A percentile compares a stretch with the other conserved stretches of the same genome.
Conservation (phyloP, 805 yeast species). For the Candida hungchunana region DNA sequence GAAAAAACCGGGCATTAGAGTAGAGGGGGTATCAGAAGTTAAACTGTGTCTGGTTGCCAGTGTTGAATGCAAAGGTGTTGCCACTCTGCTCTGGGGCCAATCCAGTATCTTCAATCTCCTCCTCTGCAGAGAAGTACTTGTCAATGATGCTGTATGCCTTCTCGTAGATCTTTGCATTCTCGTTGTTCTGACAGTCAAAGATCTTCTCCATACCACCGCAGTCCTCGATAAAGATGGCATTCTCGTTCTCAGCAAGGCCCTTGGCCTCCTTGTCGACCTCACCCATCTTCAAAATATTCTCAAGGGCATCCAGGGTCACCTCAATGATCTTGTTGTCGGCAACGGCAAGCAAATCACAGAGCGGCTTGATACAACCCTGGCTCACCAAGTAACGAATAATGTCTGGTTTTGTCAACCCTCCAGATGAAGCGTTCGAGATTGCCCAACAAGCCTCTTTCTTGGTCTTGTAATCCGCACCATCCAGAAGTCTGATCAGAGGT, state of each 20-base stretch:
- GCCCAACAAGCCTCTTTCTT: slow-evolving; percentile 99
- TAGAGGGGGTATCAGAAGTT: too few species aligned
- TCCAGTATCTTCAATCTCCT: slow-evolving; percentile 66
- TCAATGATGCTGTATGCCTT: slow-evolving; percentile 89
- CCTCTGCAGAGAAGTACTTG: slow-evolving; percentile 85
- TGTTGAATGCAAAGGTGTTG: slow-evolving; percentile 85
- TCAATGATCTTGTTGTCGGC: slow-evolving; percentile 91
- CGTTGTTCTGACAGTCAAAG: slow-evolving; percentile 85
- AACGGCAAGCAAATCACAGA: slow-evolving; percentile 84
- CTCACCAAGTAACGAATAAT: slow-evolving; percentile 88
- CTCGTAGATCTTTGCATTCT: slow-evolving; percentile 86
- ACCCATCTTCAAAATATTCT: slow-evolving; percentile 90
- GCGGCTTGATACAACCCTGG: slow-evolving; percentile 96
- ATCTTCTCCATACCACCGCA: slow-evolving; percentile 99
- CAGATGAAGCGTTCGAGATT: slow-evolving; percentile 94
- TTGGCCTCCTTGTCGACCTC: slow-evolving; percentile 82
- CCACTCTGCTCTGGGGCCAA: slow-evolving; percentile 76
- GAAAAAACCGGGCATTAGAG: too few species aligned
- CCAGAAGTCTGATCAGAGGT: slow-evolving; percentile 74
- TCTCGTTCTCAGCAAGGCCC: slow-evolving; percentile 68
- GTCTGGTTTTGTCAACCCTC: slow-evolving; percentile 88
- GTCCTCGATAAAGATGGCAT: slow-evolving; percentile 91
- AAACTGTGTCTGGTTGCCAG: slow-evolving; percentile 43
- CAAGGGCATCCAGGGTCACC: slow-evolving; percentile 92
- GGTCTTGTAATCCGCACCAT: slow-evolving; percentile 89